Evolutionary conservation across 345 rosid species (phyloP).

Genomic region (Eucalyptus guilfoylei): DNA sequence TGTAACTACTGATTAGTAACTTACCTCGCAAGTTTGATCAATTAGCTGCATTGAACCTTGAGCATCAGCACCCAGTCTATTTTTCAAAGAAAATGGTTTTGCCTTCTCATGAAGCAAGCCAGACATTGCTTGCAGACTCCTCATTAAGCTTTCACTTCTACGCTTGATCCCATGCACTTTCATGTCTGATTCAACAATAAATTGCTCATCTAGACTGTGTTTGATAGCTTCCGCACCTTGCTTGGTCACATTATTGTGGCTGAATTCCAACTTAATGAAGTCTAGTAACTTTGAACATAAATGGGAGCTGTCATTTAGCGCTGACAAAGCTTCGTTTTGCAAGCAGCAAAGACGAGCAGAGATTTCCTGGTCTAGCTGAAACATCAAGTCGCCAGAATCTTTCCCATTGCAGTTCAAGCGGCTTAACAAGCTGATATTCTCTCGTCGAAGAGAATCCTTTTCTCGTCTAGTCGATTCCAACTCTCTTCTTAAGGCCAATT

Average conservation of each 20-base stretch:
- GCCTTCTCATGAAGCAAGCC: slow-evolving; percentile 58
- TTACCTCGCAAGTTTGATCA: slow-evolving; percentile 51
- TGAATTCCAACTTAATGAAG: slow-evolving; percentile 39
- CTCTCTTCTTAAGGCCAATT: slow-evolving; percentile 71
- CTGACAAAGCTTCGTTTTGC: slow-evolving; percentile 70
- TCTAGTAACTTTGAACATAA: slow-evolving; percentile 57
- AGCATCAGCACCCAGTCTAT: slow-evolving; percentile 1
- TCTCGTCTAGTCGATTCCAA: slow-evolving; percentile 51
- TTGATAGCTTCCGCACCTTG: slow-evolving; percentile 13
- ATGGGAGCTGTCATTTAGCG: slow-evolving; percentile 50
- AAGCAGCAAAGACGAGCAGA: slow-evolving; percentile 43
- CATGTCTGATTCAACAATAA: slow-evolving; percentile 60
- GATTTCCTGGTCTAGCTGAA: slow-evolving; percentile 72
- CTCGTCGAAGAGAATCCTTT: slow-evolving; percentile 70
- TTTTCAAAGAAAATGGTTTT: slow-evolving; percentile 22
- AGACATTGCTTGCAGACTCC: slow-evolving; percentile 65
- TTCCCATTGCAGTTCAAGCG: slow-evolving; percentile 57
- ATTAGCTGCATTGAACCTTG: slow-evolving; percentile 14
- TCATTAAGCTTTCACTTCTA: slow-evolving; percentile 54
- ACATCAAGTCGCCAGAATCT: slow-evolving; percentile 33
- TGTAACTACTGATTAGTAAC: background rate
- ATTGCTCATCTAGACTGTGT: slow-evolving; percentile 50
- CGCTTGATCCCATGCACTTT: slow-evolving; percentile 64
- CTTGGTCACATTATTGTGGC: slow-evolving; percentile 31
- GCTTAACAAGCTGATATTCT: slow-evolving; percentile 66